phyloP scores from a whole-genome alignment of 2,329 filamentous ascomycete species.

The Nakataea oryzae region DNA sequence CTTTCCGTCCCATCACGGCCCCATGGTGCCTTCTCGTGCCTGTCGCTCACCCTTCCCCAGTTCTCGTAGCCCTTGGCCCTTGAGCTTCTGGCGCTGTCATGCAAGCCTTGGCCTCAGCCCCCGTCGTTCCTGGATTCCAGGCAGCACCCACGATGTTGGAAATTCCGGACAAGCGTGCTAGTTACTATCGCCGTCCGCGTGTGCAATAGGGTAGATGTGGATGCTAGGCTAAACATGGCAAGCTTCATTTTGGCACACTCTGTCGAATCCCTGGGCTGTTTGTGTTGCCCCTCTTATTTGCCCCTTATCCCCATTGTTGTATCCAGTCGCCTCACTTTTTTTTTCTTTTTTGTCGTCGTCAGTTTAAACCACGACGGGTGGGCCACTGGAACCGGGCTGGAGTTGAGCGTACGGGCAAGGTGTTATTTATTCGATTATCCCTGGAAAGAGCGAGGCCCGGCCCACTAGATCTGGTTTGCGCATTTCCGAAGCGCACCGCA shows the following conservation, averaged over 20 bases:
- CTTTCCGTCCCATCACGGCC: not conserved
- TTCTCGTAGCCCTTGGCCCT: not conserved
- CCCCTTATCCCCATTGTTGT: not conserved
- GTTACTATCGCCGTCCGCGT: not conserved
- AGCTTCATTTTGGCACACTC: not conserved
- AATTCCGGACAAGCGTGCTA: not conserved
- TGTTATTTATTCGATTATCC: not conserved
- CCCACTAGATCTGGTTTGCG: not conserved
- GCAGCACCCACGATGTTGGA: not conserved
- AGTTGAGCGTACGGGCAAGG: not conserved
- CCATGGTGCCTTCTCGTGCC: not conserved
- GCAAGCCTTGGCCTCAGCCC: not conserved
- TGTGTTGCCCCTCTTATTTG: not conserved
- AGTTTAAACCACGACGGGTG: not conserved
- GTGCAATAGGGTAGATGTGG: not conserved
- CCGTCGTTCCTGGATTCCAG: not conserved
- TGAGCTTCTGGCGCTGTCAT: not conserved
- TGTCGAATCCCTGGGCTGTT: not conserved
- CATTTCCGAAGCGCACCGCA: not conserved
- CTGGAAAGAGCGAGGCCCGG: not conserved
- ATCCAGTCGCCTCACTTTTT: constrained; percentile 6
- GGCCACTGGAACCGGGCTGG: not conserved
- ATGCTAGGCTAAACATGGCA: not conserved
- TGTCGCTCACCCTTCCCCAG: not conserved
- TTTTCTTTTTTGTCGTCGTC: constrained; percentile 1